Percentiles rank a stretch among this genome's conserved stretches.
Evolutionary conservation across 352 stramenopile genomes (phyloP).

Genomic region (Globisporangium barbulae): DNA sequence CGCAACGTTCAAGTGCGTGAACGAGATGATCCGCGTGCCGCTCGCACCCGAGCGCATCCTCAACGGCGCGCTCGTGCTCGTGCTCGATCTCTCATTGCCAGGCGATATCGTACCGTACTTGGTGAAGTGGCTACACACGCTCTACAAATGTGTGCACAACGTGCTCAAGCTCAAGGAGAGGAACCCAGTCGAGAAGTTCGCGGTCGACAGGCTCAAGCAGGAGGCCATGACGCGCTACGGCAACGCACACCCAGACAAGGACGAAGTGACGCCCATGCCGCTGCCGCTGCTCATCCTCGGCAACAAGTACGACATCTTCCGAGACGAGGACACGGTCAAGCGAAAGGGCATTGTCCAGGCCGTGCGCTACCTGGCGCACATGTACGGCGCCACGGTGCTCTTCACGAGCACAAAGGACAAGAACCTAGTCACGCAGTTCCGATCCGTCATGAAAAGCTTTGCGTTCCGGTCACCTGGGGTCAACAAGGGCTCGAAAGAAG

Average conservation of each 20-base stretch:
- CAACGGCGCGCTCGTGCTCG: constrained; percentile 73
- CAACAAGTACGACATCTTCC: constrained; percentile 90
- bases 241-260: constrained; percentile 60
- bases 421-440: constrained; percentile 63
- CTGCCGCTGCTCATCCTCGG: constrained; percentile 81
- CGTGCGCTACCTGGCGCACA: constrained; percentile 82
- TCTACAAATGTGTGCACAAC: constrained; percentile 54
- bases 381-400: constrained; percentile 84
- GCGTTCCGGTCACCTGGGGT: constrained; percentile 45
- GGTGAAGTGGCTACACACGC: constrained; percentile 70
- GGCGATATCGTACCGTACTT: constrained; percentile 77
- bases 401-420: constrained; percentile 90
- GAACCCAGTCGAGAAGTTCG: constrained; percentile 57
- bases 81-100: constrained; percentile 79
- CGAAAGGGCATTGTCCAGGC: constrained; percentile 83
- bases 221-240: constrained; percentile 56
- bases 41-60: constrained; percentile 73
- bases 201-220: constrained; percentile 45
- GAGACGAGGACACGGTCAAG: constrained; percentile 82
- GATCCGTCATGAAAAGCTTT: constrained; percentile 56
- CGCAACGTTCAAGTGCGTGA: constrained; percentile 70
- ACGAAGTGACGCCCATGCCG: constrained; percentile 67
- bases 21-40: constrained; percentile 83
- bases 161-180: constrained; percentile 64
- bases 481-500: constrained; percentile 54